phyloP scores from a whole-genome alignment of 768 basidiomycete genomes.

The Leccinum subgranulosum region DNA sequence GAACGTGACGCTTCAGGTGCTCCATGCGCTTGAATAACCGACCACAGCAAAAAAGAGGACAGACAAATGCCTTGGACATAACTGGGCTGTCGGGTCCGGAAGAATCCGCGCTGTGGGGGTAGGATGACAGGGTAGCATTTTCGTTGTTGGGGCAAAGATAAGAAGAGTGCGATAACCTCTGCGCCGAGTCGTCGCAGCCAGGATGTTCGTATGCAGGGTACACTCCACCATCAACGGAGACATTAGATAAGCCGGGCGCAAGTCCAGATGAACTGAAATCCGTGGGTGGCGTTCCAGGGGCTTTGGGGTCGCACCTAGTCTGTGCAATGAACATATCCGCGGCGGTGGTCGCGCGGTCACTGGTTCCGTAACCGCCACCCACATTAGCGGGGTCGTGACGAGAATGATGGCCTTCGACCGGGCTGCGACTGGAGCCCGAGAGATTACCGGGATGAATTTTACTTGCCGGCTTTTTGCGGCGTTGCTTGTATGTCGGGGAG shows the following conservation, averaged over 20 bases:
- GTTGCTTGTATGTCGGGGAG: slow-evolving; percentile 83
- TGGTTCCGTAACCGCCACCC: slow-evolving; percentile 29
- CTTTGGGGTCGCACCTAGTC: slow-evolving; percentile 51
- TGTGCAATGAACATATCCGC: slow-evolving; percentile 66
- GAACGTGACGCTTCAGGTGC: slow-evolving; percentile 82
- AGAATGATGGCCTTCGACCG: slow-evolving; percentile 19
- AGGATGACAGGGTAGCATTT: slow-evolving; percentile 15
- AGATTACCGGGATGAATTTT: slow-evolving; percentile 26
- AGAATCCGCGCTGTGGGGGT: slow-evolving; percentile 18
- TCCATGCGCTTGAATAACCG: slow-evolving; percentile 90
- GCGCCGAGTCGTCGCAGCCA: slow-evolving; percentile 16
- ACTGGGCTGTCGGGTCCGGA: slow-evolving; percentile 25
- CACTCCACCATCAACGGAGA: slow-evolving; percentile 19
- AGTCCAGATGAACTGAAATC: slow-evolving; percentile 19
- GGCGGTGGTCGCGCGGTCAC: slow-evolving; percentile 43
- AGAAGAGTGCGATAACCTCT: slow-evolving; percentile 14
- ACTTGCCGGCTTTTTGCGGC: slow-evolving; percentile 69
- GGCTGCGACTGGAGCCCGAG: slow-evolving; percentile 26
- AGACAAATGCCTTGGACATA: slow-evolving; percentile 68
- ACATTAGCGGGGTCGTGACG: slow-evolving; percentile 7
- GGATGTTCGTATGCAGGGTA: slow-evolving; percentile 18
- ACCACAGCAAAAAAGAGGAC: slow-evolving; percentile 81
- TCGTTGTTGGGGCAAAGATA: slow-evolving; percentile 18
- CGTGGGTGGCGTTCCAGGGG: slow-evolving; percentile 18
- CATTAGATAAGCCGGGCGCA: slow-evolving; percentile 19